These are phyloP conservation scores for Citrus mangshanensis DNA, from an alignment of 345 rosid genomes.

Conservation along the genomic window DNA sequence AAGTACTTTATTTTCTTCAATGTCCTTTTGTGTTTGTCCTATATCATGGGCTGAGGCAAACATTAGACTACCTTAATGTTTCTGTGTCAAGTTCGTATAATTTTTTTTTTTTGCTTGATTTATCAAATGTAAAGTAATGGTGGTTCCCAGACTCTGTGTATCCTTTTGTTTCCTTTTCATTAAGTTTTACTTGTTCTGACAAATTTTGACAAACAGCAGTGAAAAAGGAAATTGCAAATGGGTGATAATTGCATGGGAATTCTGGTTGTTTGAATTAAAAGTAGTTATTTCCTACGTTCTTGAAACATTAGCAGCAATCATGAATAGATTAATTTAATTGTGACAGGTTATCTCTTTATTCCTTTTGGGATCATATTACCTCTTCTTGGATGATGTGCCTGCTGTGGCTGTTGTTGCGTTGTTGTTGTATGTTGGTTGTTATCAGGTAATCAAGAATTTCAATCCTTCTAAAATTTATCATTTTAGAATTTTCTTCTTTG, in stretches of 20 bases:
- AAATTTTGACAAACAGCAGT: neutral
- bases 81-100: neutral
- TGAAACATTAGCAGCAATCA: neutral
- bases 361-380: slow-evolving; percentile 88
- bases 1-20: slow-evolving; percentile 23
- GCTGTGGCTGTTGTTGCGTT: slow-evolving; percentile 72
- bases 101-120: neutral
- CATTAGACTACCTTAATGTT: neutral
- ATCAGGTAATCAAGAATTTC: slow-evolving; percentile 62
- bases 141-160: neutral
- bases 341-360: slow-evolving; percentile 73
- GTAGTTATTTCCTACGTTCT: neutral
- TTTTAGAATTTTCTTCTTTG: slow-evolving; percentile 4
- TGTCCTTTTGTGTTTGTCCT: slow-evolving; percentile 4
- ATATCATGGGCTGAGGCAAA: slow-evolving; percentile 16
- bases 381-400: slow-evolving; percentile 64
- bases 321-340: slow-evolving; percentile 18
- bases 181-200: neutral
- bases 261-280: slow-evolving; percentile 6
- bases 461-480: neutral
- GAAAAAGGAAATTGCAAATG: neutral
- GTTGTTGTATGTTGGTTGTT: slow-evolving; percentile 90
- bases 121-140: neutral
- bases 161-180: neutral
- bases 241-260: neutral